Base-by-base conservation (phyloP, 345 rosid genomes). In the Geranium brycei region DNA sequence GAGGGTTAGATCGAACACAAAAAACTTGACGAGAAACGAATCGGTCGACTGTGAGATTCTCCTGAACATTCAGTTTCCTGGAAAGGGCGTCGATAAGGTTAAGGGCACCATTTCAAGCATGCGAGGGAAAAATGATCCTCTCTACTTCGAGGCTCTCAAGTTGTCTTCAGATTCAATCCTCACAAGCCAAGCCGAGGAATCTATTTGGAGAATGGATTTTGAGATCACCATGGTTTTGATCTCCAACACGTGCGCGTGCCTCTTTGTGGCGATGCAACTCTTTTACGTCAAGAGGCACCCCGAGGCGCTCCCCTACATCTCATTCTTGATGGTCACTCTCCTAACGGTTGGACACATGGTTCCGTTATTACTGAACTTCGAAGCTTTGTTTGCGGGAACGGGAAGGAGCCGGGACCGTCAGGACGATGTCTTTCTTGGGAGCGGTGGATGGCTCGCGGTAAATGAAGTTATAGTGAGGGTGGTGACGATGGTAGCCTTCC, bases 171-270 rank as follows among this genome's bases (percentile, higher is more conserved):
- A 74, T 66, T 79, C 88, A 0, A 80, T 87, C n/a, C 84, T 82
- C 64, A 59, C 30, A 17, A 66, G 61, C 72, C 88, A 84, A 81
- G 96, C 93, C 4, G 68, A 69, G 64, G 85, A 83, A 70, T 92
- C 89, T 65, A 78, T 92, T 47, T 86, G 90, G 91, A 84, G 96
- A 76, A 87, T 86, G 87, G 91, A 89, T 83, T 68, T 92, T 58
- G 98, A 92, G 89, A 76, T 92, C 51, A 76, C 73, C 40, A 71
- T 92, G 91, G 88, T 82, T 69, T 68, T 92, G 63, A 72, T 89
- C 72, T 84, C 88, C 56, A 84, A 87, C 71, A 82, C 88, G 3
- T 80, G 89, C 31, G 77, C 88, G 15, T 92, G 96, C 71, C 35
- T 87, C 65, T 85, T 89, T 55, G 67, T 85, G 5, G 93, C 83